Base-by-base conservation (phyloP, 495 filamentous ascomycete genomes). In the Aspergillus bertholletiae region DNA sequence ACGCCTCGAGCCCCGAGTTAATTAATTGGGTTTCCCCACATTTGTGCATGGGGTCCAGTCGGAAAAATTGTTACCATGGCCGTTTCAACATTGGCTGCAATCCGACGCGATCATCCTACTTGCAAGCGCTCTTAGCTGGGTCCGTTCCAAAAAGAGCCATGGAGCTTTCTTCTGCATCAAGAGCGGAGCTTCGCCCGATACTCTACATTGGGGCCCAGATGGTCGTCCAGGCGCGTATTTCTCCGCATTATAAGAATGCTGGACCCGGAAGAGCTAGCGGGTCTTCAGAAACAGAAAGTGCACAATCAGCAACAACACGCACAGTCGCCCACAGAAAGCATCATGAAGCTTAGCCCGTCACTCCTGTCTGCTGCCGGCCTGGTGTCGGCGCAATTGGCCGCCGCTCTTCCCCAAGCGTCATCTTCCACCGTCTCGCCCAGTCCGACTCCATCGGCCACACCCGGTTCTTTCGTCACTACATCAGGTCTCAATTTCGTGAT, bases 361-460 rank as follows among this genome's bases (percentile, higher is more conserved):
- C 72, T 91, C 92, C 78, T 94, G 88, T 40, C 92, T 86, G 37
- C 54, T n/a, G 43, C 56, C 46, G 51, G 56, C 56, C 60, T 62
- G 53, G 59, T 39, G 53, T 45, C 51, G 24, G 51, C 40, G 21
- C 43, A 37, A 3, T 43, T 62, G 53, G 60, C 50, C 39, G n/a
- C 41, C 17, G 60, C 53, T 13, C 53, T 62, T 17, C 60, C 60
- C 5, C 39, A 51, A 17, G 27, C 27, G 5, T 47, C 52, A 22
- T n/a, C n/a, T n/a, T n/a, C n/a, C n/a, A 39, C 44, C 37, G 37
- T 27, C 21, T 5, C 47, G 23, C 51, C 51, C 6, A 40, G 30
- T 5, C n/a, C 44, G 13, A 45, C 46, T 2, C 24, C 51, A 3
- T 47, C 45, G 20, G 15, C 46, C 23, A 35, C 15, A 13, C 18